Conservation (phyloP, 495 filamentous ascomycete genomes). For the Penicillium macrosclerotiorum region DNA sequence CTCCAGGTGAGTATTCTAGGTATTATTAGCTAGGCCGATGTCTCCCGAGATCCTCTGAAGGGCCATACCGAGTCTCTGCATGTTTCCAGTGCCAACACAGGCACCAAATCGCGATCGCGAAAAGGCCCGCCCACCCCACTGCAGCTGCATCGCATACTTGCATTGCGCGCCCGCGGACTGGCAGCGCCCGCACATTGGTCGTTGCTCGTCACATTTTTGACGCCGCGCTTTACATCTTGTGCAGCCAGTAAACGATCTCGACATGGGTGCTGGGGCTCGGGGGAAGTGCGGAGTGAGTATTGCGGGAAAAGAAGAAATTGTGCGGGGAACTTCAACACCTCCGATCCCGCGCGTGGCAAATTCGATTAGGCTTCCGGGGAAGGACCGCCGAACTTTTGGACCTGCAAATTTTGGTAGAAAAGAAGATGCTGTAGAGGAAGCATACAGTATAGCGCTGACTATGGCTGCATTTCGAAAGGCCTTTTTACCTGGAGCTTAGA, state of each 20-base stretch:
- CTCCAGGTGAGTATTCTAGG: conserved; percentile 47
- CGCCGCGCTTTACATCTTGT: conserved; percentile 47
- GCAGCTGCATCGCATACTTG: conserved; percentile 39
- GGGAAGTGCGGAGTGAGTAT: conserved; percentile 5
- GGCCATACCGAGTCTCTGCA: conserved; percentile 43
- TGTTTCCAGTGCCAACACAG: conserved; percentile 41
- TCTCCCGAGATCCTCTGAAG: background rate
- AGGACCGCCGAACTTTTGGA: background rate
- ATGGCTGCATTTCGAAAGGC: background rate
- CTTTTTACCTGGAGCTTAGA: background rate
- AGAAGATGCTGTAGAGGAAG: background rate
- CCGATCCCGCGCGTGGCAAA: conserved; percentile 17
- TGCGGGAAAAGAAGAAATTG: conserved; percentile 17
- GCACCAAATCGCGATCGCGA: conserved; percentile 48
- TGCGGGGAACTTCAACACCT: conserved; percentile 24
- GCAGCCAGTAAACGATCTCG: conserved; percentile 47
- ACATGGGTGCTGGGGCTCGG: conserved; percentile 32
- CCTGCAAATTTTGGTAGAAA: background rate
- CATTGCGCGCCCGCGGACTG: conserved; percentile 33
- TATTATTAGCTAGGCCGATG: background rate
- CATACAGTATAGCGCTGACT: background rate
- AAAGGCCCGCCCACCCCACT: conserved; percentile 42
- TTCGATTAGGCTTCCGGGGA: conserved; percentile 6
- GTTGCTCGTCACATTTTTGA: conserved; percentile 46
- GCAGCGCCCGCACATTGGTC: conserved; percentile 40